phyloP scores from a whole-genome alignment of 192 early-diverging fungal species.

The Haplosporangium gracile region DNA sequence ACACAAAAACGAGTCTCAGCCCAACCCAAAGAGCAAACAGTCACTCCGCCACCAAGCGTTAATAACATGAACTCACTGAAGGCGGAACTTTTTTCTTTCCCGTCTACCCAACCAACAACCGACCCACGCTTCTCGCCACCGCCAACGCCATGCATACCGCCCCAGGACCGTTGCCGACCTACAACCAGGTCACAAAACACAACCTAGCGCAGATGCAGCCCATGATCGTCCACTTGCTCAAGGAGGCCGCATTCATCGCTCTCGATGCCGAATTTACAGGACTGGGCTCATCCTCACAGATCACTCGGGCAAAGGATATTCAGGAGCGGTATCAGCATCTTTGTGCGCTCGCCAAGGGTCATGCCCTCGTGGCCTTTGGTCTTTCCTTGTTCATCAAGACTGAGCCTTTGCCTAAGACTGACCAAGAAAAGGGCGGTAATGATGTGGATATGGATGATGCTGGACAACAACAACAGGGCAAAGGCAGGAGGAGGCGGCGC shows the following conservation, averaged over 20 bases:
- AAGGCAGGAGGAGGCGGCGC: not conserved
- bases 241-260: constrained; percentile 79
- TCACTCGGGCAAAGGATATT: constrained; percentile 73
- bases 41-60: not conserved
- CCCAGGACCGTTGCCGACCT: constrained; percentile 51
- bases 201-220: constrained; percentile 66
- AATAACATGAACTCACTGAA: not conserved
- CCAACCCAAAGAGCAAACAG: too few species aligned
- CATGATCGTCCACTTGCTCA: constrained; percentile 60
- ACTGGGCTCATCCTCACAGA: constrained; percentile 62
- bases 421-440: not conserved
- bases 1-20: too few species aligned
- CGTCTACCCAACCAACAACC: not conserved
- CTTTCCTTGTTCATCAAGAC: constrained; percentile 73
- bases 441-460: not conserved
- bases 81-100: not conserved
- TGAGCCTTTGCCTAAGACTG: not conserved
- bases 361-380: constrained; percentile 90
- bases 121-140: not conserved
- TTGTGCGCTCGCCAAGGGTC: constrained; percentile 73
- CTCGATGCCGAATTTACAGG: constrained; percentile 96
- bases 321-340: constrained; percentile 86
- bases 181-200: constrained; percentile 77
- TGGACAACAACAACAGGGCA: not conserved
- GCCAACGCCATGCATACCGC: constrained; percentile 13